Conservation (phyloP, 2,329 filamentous ascomycete species). For the Lojkania enalia region DNA sequence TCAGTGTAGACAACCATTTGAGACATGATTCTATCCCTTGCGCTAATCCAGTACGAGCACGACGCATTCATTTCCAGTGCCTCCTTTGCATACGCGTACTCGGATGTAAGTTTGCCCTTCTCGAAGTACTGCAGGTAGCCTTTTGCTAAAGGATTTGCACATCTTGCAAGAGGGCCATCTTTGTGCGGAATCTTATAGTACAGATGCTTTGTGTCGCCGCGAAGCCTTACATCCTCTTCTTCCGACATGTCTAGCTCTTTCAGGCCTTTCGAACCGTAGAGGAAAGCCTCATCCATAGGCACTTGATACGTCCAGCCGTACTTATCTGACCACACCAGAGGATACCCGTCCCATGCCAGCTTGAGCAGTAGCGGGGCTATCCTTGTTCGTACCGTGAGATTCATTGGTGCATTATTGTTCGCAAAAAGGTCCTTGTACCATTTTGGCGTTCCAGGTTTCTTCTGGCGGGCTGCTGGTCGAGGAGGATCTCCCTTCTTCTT, state of each 20-base stretch:
- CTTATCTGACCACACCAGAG: conserved; percentile 89
- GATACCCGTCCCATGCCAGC: conserved; percentile 85
- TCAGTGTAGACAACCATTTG: conserved; percentile 91
- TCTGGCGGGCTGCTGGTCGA: conserved; percentile 78
- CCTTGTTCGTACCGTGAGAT: conserved; percentile 81
- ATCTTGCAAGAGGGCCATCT: conserved; percentile 83
- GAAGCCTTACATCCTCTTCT: conserved; percentile 67
- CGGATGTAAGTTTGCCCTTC: conserved; percentile 80
- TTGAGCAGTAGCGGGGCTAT: conserved; percentile 83
- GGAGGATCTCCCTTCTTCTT: conserved; percentile 85
- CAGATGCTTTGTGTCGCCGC: conserved; percentile 65
- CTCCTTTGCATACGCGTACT: conserved; percentile 88
- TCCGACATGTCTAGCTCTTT: conserved; percentile 73
- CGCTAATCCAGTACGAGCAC: conserved; percentile 99
- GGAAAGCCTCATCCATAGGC: conserved; percentile 60
- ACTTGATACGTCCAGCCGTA: conserved; percentile 93
- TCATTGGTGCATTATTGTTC: conserved; percentile 69
- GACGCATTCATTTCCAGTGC: conserved; percentile 98
- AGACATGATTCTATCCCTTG: conserved; percentile 87
- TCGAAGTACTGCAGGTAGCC: conserved; percentile 90
- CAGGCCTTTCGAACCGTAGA: conserved; percentile 73
- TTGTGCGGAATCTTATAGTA: conserved; percentile 98
- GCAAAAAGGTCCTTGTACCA: conserved; percentile 94
- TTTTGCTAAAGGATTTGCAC: conserved; percentile 87
- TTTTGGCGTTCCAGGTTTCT: conserved; percentile 89